These are phyloP conservation scores for Heliamphora pulchella DNA, from an alignment of 179 eudicot species.

Conservation along the genomic window DNA sequence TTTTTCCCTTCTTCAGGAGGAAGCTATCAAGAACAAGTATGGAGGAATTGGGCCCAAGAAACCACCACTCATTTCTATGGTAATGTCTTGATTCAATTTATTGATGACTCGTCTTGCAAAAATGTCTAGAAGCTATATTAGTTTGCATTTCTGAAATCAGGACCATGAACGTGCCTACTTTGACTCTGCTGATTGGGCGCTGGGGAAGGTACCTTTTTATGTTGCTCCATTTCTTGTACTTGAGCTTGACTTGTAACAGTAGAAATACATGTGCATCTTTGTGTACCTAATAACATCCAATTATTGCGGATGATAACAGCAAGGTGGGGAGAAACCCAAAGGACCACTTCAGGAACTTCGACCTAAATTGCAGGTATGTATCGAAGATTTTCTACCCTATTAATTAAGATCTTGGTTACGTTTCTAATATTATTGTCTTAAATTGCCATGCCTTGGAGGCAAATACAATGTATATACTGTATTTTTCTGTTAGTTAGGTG, in stretches of 20 bases:
- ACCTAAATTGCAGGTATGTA: slow-evolving; percentile 75
- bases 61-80: slow-evolving; percentile 94
- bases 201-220: slow-evolving; percentile 62
- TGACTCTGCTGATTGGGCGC: slow-evolving; percentile 98
- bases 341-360: slow-evolving; percentile 96
- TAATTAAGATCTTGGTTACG: neutral
- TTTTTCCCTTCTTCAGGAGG: slow-evolving; percentile 46
- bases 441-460: neutral
- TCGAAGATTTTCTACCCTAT: slow-evolving; percentile 1
- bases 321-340: slow-evolving; percentile 89
- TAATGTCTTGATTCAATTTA: slow-evolving; percentile 15
- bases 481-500: neutral
- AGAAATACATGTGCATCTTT: neutral
- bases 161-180: slow-evolving; percentile 96
- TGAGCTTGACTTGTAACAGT: slow-evolving; percentile 4
- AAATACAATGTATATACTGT: neutral
- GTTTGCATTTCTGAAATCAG: slow-evolving; percentile 29
- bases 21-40: slow-evolving; percentile 67
- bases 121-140: neutral
- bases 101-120: neutral
- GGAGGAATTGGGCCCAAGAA: slow-evolving; percentile 92
- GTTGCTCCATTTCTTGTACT: neutral
- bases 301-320: slow-evolving; percentile 41
- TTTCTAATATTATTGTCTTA: neutral
- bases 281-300: neutral